Base-by-base conservation (phyloP, 2,329 filamentous ascomycete species). In the Hypoxylon sp. region DNA sequence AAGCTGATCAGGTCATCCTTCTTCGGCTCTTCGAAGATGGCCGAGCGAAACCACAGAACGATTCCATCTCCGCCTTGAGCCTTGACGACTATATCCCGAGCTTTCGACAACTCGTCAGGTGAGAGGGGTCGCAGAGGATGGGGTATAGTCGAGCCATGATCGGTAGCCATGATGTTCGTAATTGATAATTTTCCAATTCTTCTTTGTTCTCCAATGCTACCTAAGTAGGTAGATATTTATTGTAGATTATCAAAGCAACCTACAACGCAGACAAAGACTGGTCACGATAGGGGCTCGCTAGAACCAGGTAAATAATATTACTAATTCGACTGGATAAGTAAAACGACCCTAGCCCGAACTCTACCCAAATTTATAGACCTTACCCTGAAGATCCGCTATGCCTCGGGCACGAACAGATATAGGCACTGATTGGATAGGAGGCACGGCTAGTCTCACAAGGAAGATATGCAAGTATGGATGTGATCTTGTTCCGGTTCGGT, bases 81-180 rank as follows among this genome's bases (percentile, higher is more conserved):
- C 49, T 73, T 61, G 32, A 75, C 45, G 50, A 74, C 70, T 28
- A 72, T 33, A 46, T 71, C 59, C 54, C 74, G 71, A 38, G 74
- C 74, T 40, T 66, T 69, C 3, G 67, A 49, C 5, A 75, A 45
- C 65, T 77, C 75, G 11, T 71, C 70, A 3, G 71, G 53, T 3
- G 72, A 69, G 52, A 76, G 73, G 14, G 74, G 74, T 51, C 73
- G 70, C 50, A 77, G 46, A 12, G 75, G 75, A 36, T 77, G 75
- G 51, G 69, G 65, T 46, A 65, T 49, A 28, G 51, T 51, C 33
- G 33, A 45, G 46, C 18, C 45, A 36, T 58, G 38, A 57, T 61
- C 40, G 20, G 40, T 51, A 42, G 68, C 42, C 68, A 68, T 68
- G 9, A 26, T 66, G 44, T 30, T 60, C 18, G 18, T 40, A 42